Percentiles rank a stretch among this genome's conserved stretches.
phyloP scores from a whole-genome alignment of 2,329 filamentous ascomycete genomes.

The Clonostachys chloroleuca region DNA sequence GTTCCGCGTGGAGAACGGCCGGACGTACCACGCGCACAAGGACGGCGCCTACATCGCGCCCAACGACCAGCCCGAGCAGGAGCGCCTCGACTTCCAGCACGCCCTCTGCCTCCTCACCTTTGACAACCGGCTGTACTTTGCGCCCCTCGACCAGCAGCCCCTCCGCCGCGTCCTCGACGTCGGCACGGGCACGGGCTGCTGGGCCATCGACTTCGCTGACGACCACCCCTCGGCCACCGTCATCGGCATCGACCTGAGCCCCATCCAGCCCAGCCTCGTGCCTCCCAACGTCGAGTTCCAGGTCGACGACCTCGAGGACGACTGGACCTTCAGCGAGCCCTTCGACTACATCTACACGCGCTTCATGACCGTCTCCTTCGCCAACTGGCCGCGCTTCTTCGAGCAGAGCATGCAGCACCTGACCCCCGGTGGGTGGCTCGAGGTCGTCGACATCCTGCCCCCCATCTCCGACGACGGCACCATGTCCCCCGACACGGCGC shows the following conservation, averaged over 20 bases:
- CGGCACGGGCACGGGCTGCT: constrained; percentile 22
- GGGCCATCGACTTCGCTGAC: constrained; percentile 12
- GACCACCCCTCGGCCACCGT: constrained; percentile 13
- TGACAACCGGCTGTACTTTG: constrained; percentile 17
- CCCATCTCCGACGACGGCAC: constrained; percentile 15
- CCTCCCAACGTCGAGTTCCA: constrained; percentile 42
- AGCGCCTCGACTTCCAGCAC: constrained; percentile 22
- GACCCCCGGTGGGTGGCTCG: constrained; percentile 50
- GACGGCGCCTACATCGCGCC: constrained; percentile 14
- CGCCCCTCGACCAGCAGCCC: constrained; percentile 12
- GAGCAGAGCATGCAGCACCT: constrained; percentile 23
- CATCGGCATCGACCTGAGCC: constrained; percentile 22
- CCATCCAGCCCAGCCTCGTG: constrained; percentile 26
- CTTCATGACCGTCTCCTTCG: constrained; percentile 20
- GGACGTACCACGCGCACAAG: constrained; percentile 28
- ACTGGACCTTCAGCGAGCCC: constrained; percentile 21
- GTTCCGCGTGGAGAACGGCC: constrained; percentile 28
- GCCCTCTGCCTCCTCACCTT: constrained; percentile 24
- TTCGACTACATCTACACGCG: constrained; percentile 29
- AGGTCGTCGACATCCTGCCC: constrained; percentile 44
- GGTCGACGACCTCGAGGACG: constrained; percentile 26
- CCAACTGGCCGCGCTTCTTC: constrained; percentile 15
- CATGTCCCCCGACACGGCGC: constrained; percentile 5
- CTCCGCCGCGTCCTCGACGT: constrained; percentile 19
- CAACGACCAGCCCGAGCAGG: not conserved